These are phyloP conservation scores for Fagopyrum tataricum DNA, from an alignment of 148 eudicot species.

Conservation along the genomic window DNA sequence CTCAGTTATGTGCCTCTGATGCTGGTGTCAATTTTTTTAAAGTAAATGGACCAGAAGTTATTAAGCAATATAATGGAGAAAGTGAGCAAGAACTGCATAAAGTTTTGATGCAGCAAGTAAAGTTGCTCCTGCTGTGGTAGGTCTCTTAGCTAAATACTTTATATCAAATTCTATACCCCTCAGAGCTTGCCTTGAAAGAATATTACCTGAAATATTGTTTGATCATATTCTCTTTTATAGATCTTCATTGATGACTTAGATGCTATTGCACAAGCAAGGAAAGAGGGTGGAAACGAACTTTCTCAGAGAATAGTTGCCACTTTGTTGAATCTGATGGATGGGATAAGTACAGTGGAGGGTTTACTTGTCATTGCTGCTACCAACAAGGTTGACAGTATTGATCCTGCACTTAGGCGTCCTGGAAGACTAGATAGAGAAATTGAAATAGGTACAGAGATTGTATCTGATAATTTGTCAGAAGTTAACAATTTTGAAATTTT, in stretches of 20 bases:
- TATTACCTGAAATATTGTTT: conserved; percentile 12
- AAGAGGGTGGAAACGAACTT: conserved; percentile 86
- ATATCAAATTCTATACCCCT: not conserved
- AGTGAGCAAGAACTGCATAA: conserved; percentile 80
- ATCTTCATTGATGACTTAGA: conserved; percentile 93
- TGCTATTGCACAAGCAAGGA: conserved; percentile 93
- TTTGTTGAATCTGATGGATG: conserved; percentile 84
- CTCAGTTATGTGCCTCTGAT: conserved; percentile 66
- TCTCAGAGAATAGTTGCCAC: conserved; percentile 93
- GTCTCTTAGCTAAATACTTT: conserved; percentile 13
- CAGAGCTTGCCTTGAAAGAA: not conserved
- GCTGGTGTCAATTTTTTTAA: conserved; percentile 68
- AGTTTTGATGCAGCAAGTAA: conserved; percentile 63
- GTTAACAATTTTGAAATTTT: not conserved
- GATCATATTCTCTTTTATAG: conserved; percentile 26
- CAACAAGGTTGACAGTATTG: conserved; percentile 77
- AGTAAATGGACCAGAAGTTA: conserved; percentile 84
- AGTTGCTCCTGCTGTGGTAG: conserved; percentile 86
- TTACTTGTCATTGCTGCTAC: conserved; percentile 87
- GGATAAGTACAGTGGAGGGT: conserved; percentile 60
- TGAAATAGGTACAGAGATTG: conserved; percentile 56
- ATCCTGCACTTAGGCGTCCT: conserved; percentile 92
- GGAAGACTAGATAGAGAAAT: conserved; percentile 94
- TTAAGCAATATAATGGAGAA: conserved; percentile 78
- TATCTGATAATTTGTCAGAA: not conserved